Base-by-base conservation (phyloP, 2,329 filamentous ascomycete genomes). In the Emergomyces pasteurianus region DNA sequence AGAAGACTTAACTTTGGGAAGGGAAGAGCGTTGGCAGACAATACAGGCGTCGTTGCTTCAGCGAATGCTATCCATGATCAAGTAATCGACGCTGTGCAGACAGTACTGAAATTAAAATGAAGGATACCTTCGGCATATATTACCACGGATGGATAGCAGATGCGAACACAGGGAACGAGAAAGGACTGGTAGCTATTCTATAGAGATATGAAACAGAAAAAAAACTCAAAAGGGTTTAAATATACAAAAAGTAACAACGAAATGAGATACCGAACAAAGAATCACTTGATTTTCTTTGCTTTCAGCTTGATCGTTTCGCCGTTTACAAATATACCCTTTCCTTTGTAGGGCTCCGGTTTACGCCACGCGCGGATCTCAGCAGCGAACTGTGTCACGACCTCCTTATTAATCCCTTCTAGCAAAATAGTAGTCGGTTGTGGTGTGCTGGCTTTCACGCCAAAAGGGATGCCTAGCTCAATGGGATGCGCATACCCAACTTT, bases 281-380 rank as follows among this genome's bases (percentile, higher is more conserved):
- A 60, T 79, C 86, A 94, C 81, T 92, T 92, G 75, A 92, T 90
- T 83, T 92, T 94, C 87, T 96, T 99, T 71, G 90, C 88, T 86
- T 99, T 99, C 76, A 99, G 76, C 82, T 88, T 95, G 78, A 99
- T 96, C 36, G 91, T 96, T 82, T 99, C 91, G 65, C 92, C 90
- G 71, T 97, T 95, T 69, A 99, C 87, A 74, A 97, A 99, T 68
- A 99, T 95, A 69, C 94, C 94, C 85, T 99, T 97, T 67, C 94
- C 94, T 84, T 99, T 99, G 78, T 99, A 99, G 66, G 94, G 94
- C 78, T 99, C 94, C 36, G 94, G 94, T 65, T 83, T 83, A 72
- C 94, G 86, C 92, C 92, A 97, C 75, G 80, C 83, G 68, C 90
- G 82, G 67, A 99, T 95, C 68, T 86, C 80, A 0, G 94, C 94